Conservation (phyloP, 345 rosid genomes). For the Salix suchowensis region DNA sequence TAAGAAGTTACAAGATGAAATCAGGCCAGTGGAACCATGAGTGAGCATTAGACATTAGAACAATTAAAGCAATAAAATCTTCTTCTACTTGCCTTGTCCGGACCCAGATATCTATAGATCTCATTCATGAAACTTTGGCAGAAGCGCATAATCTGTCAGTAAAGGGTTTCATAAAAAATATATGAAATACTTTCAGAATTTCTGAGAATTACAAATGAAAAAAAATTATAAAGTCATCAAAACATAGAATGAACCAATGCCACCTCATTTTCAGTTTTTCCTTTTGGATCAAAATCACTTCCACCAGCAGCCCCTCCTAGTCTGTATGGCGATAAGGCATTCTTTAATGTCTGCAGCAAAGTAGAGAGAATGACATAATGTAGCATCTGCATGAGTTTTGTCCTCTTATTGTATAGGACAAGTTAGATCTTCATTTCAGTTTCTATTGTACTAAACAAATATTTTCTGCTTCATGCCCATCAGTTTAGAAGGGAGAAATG, state of each 20-base stretch:
- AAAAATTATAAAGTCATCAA: background rate
- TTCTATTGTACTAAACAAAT: background rate
- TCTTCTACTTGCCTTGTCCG: constrained; percentile 65
- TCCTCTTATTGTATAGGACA: background rate
- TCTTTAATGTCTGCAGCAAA: constrained; percentile 72
- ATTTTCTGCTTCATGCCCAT: background rate
- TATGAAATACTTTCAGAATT: constrained; percentile 21
- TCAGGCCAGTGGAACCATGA: background rate
- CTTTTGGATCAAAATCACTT: constrained; percentile 98
- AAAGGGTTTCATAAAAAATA: constrained; percentile 24
- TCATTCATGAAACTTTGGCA: constrained; percentile 99
- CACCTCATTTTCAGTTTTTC: constrained; percentile 96
- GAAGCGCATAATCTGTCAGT: constrained; percentile 87
- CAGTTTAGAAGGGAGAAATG: background rate
- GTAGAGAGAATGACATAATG: background rate
- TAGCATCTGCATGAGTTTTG: background rate
- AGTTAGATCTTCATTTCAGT: background rate
- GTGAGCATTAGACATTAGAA: constrained; percentile 8
- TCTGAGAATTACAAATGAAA: constrained; percentile 15
- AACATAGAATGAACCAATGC: constrained; percentile 14
- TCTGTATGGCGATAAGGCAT: constrained; percentile 90
- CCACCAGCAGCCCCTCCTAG: constrained; percentile 99
- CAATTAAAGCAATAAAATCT: background rate
- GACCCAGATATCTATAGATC: constrained; percentile 83
- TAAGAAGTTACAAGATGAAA: constrained; percentile 20